Evolutionary conservation across 2,329 filamentous ascomycete species (phyloP).

Genomic region (Fusarium algeriense): DNA sequence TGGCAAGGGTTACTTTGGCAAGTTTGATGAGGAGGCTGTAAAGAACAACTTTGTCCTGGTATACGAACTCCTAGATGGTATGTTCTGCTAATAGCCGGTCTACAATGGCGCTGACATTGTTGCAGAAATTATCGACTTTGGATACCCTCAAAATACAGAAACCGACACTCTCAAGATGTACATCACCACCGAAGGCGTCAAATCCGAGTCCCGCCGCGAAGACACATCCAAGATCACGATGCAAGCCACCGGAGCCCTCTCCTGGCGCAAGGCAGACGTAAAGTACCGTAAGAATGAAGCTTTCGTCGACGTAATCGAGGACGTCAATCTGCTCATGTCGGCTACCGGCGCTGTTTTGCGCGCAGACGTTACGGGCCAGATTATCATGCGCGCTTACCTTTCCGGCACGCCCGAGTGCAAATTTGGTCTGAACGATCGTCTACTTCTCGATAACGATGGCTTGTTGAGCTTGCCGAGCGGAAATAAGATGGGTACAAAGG

Average conservation of each 20-base stretch:
- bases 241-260: slow-evolving; percentile 97
- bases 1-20: slow-evolving; percentile 96
- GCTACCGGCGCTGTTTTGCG: slow-evolving; percentile 94
- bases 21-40: slow-evolving; percentile 98
- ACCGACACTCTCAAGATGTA: slow-evolving; percentile 99
- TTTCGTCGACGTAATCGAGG: slow-evolving; percentile 99
- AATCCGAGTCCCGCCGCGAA: slow-evolving; percentile 85
- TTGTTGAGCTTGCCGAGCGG: slow-evolving; percentile 76
- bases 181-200: slow-evolving; percentile 98
- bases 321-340: slow-evolving; percentile 99
- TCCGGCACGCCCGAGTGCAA: slow-evolving; percentile 98
- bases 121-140: slow-evolving; percentile 96
- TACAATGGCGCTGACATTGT: not conserved
- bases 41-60: slow-evolving; percentile 99
- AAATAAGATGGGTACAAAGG: slow-evolving; percentile 84
- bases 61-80: slow-evolving; percentile 95
- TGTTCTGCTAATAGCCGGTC: not conserved
- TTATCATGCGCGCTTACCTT: slow-evolving; percentile 98
- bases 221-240: slow-evolving; percentile 99
- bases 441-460: slow-evolving; percentile 85
- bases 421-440: slow-evolving; percentile 95
- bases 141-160: slow-evolving; percentile 98
- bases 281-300: slow-evolving; percentile 99
- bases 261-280: slow-evolving; percentile 96
- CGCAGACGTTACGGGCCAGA: slow-evolving; percentile 96